Evolutionary conservation across 2,329 filamentous ascomycete species (phyloP).

Genomic region (Pestalotiopsis sp.): DNA sequence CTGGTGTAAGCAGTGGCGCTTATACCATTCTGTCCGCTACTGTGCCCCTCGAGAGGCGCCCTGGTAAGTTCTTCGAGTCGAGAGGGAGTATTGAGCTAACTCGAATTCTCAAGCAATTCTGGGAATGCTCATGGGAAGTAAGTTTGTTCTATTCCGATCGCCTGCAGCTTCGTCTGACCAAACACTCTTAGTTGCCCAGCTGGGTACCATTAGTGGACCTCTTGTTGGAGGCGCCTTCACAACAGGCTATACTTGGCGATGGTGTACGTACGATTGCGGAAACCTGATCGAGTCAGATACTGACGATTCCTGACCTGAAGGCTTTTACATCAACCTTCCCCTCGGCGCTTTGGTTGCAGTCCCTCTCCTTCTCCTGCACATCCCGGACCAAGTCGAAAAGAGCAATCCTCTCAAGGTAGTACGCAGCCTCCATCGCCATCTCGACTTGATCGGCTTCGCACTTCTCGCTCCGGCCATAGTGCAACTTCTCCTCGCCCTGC

Average conservation of each 20-base stretch:
- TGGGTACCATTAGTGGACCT: neutral
- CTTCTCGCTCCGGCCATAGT: neutral
- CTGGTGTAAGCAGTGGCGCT: constrained; percentile 13
- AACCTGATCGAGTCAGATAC: neutral
- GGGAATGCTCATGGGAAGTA: neutral
- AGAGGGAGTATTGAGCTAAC: neutral
- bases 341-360: neutral
- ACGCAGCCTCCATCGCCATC: neutral
- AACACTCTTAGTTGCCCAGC: neutral
- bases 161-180: neutral
- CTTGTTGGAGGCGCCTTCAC: neutral
- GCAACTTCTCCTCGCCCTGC: neutral
- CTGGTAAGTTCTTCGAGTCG: neutral
- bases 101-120: neutral
- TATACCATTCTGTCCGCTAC: constrained; percentile 15
- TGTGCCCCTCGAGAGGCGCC: constrained; percentile 13
- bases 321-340: constrained; percentile 22
- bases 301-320: neutral
- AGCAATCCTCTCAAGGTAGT: neutral
- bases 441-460: neutral
- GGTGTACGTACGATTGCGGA: neutral
- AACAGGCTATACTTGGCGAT: neutral
- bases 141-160: neutral
- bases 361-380: neutral
- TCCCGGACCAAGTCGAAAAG: neutral